These are phyloP conservation scores for Pyricularia grisea DNA, from an alignment of 2,329 filamentous ascomycete genomes.

Conservation along the genomic window DNA sequence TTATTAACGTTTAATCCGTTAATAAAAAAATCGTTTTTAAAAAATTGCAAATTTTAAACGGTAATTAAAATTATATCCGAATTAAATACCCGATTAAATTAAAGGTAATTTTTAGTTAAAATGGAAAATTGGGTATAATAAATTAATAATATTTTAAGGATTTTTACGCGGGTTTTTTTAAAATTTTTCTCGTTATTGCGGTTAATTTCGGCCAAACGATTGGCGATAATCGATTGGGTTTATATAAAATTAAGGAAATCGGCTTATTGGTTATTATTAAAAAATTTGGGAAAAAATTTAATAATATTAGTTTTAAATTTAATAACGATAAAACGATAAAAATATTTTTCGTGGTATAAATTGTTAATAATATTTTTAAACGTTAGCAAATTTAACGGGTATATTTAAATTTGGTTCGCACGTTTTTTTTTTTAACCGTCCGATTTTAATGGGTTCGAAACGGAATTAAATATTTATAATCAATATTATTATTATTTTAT, in stretches of 20 bases:
- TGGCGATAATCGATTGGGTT: background rate
- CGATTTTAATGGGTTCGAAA: background rate
- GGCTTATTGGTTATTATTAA: background rate
- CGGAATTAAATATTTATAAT: background rate
- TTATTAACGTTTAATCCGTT: too few species aligned
- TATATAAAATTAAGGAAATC: background rate
- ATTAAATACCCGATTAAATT: background rate
- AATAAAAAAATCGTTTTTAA: too few species aligned
- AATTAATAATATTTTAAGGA: too few species aligned
- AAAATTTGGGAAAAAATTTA: background rate
- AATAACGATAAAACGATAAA: background rate
- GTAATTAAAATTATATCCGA: background rate
- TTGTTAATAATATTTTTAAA: too few species aligned
- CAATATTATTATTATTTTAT: background rate
- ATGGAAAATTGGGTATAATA: too few species aligned
- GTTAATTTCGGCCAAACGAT: too few species aligned
- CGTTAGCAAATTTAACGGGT: too few species aligned
- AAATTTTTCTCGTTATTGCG: too few species aligned
- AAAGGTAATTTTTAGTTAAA: background rate
- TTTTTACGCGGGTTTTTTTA: too few species aligned
- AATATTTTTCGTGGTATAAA: background rate
- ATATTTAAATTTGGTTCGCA: too few species aligned
- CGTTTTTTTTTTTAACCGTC: too few species aligned
- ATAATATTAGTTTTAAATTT: too few species aligned
- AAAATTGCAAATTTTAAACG: background rate